Base-by-base conservation (phyloP, 352 stramenopile genomes). In the Phytopythium oedochilum region DNA sequence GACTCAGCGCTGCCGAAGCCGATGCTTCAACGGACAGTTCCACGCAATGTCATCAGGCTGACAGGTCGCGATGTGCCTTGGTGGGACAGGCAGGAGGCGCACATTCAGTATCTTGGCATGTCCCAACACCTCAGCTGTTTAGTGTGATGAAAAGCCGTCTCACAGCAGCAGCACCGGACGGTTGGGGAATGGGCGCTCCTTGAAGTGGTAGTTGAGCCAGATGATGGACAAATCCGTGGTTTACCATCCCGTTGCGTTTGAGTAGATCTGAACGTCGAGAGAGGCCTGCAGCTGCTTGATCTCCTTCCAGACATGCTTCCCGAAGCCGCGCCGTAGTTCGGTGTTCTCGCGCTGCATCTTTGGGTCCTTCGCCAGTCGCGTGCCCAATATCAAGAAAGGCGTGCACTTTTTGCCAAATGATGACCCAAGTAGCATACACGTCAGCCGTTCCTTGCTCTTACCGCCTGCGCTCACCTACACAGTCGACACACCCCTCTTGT, bases 381-480 rank as follows among this genome's bases (percentile, higher is more conserved):
- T 42, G 14, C 22, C 22, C 35, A 42, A 17, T 1, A 42, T 8
- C 15, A 42, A 5, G 17, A 42, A 72, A 0, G 60, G 55, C 5
- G 60, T 39, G 22, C 60, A 60, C 38, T 74, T 81, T 17, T 47
- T 61, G 7, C 60, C 55, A n/a, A 55, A 45, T 10, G 49, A 71
- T 31, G 58, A 51, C 2, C 38, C 66, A 8, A 67, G 39, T 3
- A 73, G 43, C 63, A 73, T 74, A 3, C 34, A 50, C 3, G 57
- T 72, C 2, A 62, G 26, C 0, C 60, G 42, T 7, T 78, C 60
- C 28, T 78, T 78, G 0, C n/a, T 55, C 28, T 64, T 68, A 1
- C 40, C 63, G 9, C 45, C 50, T 28, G 34, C 61, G 0, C 44
- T 18, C 31, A 73, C 31, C 64, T 59, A 78, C 3, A 78, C 60